phyloP scores from a whole-genome alignment of 257 asterid species.

The Cruciata laevipes region DNA sequence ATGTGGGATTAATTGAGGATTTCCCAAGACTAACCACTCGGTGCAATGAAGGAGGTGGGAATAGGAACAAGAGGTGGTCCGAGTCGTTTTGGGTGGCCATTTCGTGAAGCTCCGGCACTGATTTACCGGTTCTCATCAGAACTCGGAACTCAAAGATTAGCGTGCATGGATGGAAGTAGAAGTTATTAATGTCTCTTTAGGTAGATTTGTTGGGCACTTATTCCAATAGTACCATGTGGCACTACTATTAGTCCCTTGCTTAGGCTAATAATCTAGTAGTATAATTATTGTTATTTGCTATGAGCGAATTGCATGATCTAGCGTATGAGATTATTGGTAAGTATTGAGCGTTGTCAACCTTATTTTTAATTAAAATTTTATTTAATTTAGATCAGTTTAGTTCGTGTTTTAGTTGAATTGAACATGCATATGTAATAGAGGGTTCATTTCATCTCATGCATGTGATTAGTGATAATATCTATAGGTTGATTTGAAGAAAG shows the following conservation, averaged over 20 bases:
- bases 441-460: background rate
- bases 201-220: background rate
- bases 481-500: background rate
- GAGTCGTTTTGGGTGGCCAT: conserved; percentile 46
- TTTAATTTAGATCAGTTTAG: background rate
- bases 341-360: background rate
- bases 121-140: background rate
- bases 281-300: conserved; percentile 14
- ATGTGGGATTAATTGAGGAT: conserved; percentile 27
- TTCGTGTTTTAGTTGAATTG: too few relatives aligned
- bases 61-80: conserved; percentile 33
- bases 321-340: too few relatives aligned
- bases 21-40: conserved; percentile 32
- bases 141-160: background rate
- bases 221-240: background rate
- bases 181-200: background rate
- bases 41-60: conserved; percentile 52
- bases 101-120: conserved; percentile 25
- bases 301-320: background rate
- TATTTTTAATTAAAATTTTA: too few relatives aligned
- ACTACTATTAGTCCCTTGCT: background rate
- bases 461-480: background rate
- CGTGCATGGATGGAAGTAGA: background rate
- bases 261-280: conserved; percentile 24
- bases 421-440: too few relatives aligned